Base-by-base conservation (phyloP, 176 grass and related monocot species). In the Zoysia japonica region DNA sequence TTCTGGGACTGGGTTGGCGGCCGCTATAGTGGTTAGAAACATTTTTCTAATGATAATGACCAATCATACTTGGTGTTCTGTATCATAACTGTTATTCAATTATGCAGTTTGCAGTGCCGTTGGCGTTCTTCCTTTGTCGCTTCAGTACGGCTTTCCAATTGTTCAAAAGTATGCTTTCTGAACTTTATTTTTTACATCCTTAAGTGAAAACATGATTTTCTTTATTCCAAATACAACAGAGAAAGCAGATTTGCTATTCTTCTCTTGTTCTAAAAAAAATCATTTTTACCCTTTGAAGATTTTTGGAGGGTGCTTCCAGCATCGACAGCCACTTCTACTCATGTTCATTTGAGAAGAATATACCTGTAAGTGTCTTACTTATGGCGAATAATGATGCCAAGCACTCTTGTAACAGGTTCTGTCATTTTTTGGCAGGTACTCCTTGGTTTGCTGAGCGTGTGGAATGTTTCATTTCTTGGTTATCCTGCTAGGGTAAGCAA, bases 1-100 rank as follows among this genome's bases (percentile, higher is more conserved):
- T 99, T 99, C 61, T 99, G 92, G 92, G 96, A 99, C 84, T 99
- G 96, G 96, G 96, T 99, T 89, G 92, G 96, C 2, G 96, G 96
- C 55, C 92, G 96, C 68, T 99, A 99, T 65, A 99, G 96, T 88
- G 96, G 96, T 99, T 78, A 87, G 87, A 78, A 81, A 62, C 37
- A 11, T 81, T 78, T 75, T 61, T 61, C 19, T 76, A 61, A 9
- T 5, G 19, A 45, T 47, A 49, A 14, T 65, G 68, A 36, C 19
- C 2, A 14, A 14, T 9, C 6, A 75, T 62, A 55, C 7, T 47
- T 80, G 68, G 55, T 84, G 45, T 19, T 87, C 44, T 72, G 39
- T 47, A 9, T 68, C 48, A 52, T 83, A 79, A 88, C 28, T 54
- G 8, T 55, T 51, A 17, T 82, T 39, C 64, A 41, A 46, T 80